Evolutionary conservation across 2,329 filamentous ascomycete species (phyloP), one percentile per base, ranked within the genome.

Genomic region (Cercospora zeina): DNA sequence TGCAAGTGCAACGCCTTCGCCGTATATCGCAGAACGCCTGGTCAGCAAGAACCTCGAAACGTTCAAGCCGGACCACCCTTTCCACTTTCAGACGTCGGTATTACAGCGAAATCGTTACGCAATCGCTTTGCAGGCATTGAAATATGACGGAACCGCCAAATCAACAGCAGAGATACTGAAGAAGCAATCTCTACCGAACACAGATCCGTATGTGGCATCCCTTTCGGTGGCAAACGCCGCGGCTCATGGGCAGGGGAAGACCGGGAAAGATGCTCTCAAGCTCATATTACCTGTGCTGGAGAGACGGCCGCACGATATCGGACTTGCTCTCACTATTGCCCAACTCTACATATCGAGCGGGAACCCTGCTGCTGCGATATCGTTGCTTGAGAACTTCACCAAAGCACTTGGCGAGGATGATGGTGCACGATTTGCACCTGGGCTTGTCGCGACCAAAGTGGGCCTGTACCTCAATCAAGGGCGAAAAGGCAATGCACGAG

Each of bases 401-500:
- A 83, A 83, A 65, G 84, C 84, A 9, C 81, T 96, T 1, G 90
- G 93, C 53, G 80, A 83, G 14, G 82, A 88, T 62, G 81, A 86
- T 61, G 87, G 92, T 68, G 85, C 89, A 27, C 88, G 93, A 10
- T 95, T 88, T 74, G 88, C 91, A 27, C 93, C 95, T 0, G 93
- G 93, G 2, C 81, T 99, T 1, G 84, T 97, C 30, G 91, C 90
- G 0, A 81, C 93, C 1, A 81, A 90, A 2, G 88, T 96, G 9
- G 87, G 90, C 1, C 81, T 99, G 0, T 95, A 96, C 76, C 85
- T 86, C 69, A 79, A 83, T 1, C 88, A 95, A 74, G 88, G 89
- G 39, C 89, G 92, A 36, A 88, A 88, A 67, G 79, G 82, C 24
- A 87, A 89, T 31, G 86, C 90, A 64, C 89, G 89, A 65, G 77